phyloP scores from a whole-genome alignment of 345 rosid species.

The Pistacia vera region DNA sequence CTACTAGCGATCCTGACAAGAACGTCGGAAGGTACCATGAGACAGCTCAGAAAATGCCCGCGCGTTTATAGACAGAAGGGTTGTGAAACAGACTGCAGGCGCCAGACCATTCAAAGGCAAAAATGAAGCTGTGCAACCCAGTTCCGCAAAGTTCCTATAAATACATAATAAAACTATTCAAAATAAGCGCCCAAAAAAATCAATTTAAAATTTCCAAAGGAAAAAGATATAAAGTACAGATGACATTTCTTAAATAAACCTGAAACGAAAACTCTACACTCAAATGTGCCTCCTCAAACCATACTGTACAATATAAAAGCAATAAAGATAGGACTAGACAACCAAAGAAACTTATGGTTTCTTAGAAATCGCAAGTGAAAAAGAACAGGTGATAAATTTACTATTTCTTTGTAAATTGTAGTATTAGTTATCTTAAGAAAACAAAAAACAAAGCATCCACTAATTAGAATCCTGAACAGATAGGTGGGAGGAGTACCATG shows the following conservation, averaged over 20 bases:
- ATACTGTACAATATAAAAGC: background rate
- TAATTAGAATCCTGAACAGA: background rate
- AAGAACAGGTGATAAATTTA: background rate
- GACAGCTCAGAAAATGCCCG: slow-evolving; percentile 94
- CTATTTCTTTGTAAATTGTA: background rate
- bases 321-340: background rate
- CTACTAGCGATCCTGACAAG: slow-evolving; percentile 99
- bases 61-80: slow-evolving; percentile 63
- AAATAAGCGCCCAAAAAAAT: background rate
- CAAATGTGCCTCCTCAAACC: background rate
- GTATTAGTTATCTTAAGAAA: background rate
- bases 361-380: background rate
- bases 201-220: background rate
- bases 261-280: background rate
- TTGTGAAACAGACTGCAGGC: slow-evolving; percentile 51
- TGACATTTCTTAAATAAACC: background rate
- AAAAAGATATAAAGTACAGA: background rate
- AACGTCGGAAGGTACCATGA: slow-evolving; percentile 94
- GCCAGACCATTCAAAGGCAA: slow-evolving; percentile 61
- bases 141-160: slow-evolving; percentile 76
- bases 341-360: background rate
- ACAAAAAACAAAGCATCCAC: background rate
- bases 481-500: background rate
- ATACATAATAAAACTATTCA: background rate
- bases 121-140: slow-evolving; percentile 72